Evolutionary conservation across 2,329 filamentous ascomycete genomes (phyloP), one percentile per base, ranked within the genome.

Genomic region (Colletotrichum tropicale): DNA sequence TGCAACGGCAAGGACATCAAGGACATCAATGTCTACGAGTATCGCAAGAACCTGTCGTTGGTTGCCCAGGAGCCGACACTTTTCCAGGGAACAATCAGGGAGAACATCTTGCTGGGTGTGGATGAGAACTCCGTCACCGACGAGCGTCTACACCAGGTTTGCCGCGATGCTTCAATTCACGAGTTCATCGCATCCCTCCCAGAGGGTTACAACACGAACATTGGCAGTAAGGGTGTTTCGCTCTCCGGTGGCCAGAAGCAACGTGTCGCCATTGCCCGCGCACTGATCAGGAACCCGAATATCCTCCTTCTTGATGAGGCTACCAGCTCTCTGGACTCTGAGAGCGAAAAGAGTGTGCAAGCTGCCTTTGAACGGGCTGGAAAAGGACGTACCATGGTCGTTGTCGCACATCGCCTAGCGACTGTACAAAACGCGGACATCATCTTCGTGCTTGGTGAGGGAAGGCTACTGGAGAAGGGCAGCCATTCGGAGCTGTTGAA

Each of bases 371-470:
- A 95, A 85, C 87, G 87, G 56, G 92, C 91, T 0, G 88, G 88
- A 5, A 87, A 88, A 77, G 90, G 90, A 4, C 85, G 90, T 9
- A 92, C 95, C 3, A 94, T 94, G 76, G 87, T 97, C 5, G 94
- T 94, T 4, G 94, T 97, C 13, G 95, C 95, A 2, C 95, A 96
- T 82, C 88, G 94, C 16, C 86, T 96, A 65, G 93, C 93, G 0
- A 96, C 94, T 15, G 92, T 96, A 24, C 94, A 94, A 82, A 93
- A 96, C 78, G 94, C 94, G 2, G 93, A 96, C 82, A 86, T 93
- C n/a, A 96, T 96, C 56, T 95, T 94, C 79, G 94, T 96, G 1
- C 91, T 97, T 64, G 93, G 94, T 13, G 89, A 92, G 76, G 91
- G 93, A 28, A 89, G 87, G 78, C 85, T 91, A 58, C 80, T 91